These are phyloP conservation scores for Candida coquimbonensis DNA, from an alignment of 805 yeast genomes.

Conservation along the genomic window DNA sequence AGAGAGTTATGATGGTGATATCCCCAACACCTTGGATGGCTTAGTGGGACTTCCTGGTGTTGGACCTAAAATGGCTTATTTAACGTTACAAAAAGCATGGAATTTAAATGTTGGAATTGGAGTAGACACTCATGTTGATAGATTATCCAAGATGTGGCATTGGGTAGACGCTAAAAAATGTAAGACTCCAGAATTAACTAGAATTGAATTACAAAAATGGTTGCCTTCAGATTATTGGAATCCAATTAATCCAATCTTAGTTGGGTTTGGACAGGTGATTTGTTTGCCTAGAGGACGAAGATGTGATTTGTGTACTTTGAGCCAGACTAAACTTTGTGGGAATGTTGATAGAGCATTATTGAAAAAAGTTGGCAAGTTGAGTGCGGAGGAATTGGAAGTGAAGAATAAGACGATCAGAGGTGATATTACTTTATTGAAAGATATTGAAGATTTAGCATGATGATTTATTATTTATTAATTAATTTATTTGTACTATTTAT, in stretches of 20 bases:
- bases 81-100: slow-evolving; percentile 83
- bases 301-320: slow-evolving; percentile 66
- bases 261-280: slow-evolving; percentile 89
- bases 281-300: slow-evolving; percentile 66
- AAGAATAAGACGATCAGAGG: slow-evolving; percentile 32
- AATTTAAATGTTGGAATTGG: slow-evolving; percentile 74
- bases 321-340: slow-evolving; percentile 47
- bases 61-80: slow-evolving; percentile 91
- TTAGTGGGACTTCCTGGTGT: slow-evolving; percentile 77
- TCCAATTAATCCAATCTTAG: slow-evolving; percentile 78
- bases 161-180: slow-evolving; percentile 51
- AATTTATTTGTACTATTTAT: too few relatives aligned
- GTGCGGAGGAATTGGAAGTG: slow-evolving; percentile 12
- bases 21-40: slow-evolving; percentile 65
- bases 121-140: slow-evolving; percentile 85
- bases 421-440: slow-evolving; percentile 32
- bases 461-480: not conserved
- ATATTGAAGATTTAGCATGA: slow-evolving; percentile 27
- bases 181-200: slow-evolving; percentile 68
- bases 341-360: slow-evolving; percentile 44
- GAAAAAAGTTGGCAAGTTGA: slow-evolving; percentile 23
- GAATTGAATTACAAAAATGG: slow-evolving; percentile 66
- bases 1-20: slow-evolving; percentile 51
- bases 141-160: slow-evolving; percentile 72
- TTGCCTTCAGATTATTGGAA: slow-evolving; percentile 69